phyloP scores from a whole-genome alignment of 208 protist genomes.

The Crithidia brevicula region DNA sequence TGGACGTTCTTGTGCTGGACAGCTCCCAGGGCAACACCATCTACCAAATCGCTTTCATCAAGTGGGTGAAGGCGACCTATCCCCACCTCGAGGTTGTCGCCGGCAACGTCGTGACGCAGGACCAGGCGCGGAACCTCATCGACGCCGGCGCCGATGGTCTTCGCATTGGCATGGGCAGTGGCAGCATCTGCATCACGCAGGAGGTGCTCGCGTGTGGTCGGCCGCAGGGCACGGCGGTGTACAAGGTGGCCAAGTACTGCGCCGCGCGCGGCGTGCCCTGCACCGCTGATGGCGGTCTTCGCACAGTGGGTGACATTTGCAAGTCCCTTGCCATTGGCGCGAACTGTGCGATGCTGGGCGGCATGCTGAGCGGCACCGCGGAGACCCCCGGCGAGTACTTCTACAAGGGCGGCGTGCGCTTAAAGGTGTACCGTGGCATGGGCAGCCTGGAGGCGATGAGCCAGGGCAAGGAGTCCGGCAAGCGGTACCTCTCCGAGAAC shows the following conservation, averaged over 20 bases:
- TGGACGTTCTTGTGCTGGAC: slow-evolving; percentile 96
- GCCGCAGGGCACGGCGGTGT: slow-evolving; percentile 96
- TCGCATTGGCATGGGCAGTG: slow-evolving; percentile 98
- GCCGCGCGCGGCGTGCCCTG: slow-evolving; percentile 92
- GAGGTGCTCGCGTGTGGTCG: slow-evolving; percentile 95
- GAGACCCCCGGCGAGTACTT: slow-evolving; percentile 95
- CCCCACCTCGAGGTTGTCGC: slow-evolving; percentile 90
- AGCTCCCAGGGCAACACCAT: slow-evolving; percentile 96
- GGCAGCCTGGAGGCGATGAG: slow-evolving; percentile 96
- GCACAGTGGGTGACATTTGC: slow-evolving; percentile 95
- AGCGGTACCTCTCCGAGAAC: slow-evolving; percentile 92
- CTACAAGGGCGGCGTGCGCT: slow-evolving; percentile 89
- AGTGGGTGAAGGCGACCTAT: slow-evolving; percentile 92
- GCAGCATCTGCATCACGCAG: slow-evolving; percentile 98
- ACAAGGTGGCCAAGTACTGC: slow-evolving; percentile 91
- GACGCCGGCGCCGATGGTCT: slow-evolving; percentile 97
- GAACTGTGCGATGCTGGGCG: slow-evolving; percentile 88
- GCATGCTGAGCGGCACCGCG: slow-evolving; percentile 92
- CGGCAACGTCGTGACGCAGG: slow-evolving; percentile 97
- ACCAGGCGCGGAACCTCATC: slow-evolving; percentile 96
- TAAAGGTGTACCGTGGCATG: slow-evolving; percentile 97
- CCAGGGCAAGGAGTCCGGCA: slow-evolving; percentile 88
- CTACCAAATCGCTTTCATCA: slow-evolving; percentile 96
- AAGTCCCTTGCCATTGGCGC: slow-evolving; percentile 95
- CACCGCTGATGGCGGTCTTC: slow-evolving; percentile 95